Conservation (phyloP, 2,329 filamentous ascomycete genomes). For the Fusarium anthophilum region DNA sequence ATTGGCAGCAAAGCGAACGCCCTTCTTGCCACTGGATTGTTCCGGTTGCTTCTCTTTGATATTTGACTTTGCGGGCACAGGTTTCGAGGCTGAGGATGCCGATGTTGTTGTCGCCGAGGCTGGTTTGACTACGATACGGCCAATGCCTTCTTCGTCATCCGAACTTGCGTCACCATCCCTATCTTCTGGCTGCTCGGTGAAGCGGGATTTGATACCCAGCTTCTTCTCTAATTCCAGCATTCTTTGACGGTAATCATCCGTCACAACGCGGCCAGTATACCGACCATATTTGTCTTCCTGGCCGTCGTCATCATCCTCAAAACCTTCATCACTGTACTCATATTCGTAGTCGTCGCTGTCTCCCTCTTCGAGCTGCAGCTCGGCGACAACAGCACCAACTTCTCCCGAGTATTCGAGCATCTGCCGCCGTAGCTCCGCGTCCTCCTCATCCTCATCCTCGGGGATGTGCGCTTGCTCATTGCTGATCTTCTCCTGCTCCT, state of each 20-base stretch:
- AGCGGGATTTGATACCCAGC: constrained; percentile 67
- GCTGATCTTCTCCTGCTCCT: constrained; percentile 61
- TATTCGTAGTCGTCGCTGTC: constrained; percentile 65
- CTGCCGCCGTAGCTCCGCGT: constrained; percentile 80
- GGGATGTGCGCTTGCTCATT: constrained; percentile 66
- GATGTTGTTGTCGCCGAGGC: constrained; percentile 10
- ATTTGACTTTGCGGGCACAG: constrained; percentile 46
- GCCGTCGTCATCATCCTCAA: constrained; percentile 62
- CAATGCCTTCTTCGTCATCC: constrained; percentile 62
- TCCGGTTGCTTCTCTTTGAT: constrained; percentile 44
- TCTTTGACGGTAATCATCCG: constrained; percentile 77
- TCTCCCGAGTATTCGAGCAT: constrained; percentile 95
- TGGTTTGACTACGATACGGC: constrained; percentile 62
- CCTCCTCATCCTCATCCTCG: constrained; percentile 79
- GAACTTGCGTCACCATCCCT: constrained; percentile 47
- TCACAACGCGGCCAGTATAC: constrained; percentile 72
- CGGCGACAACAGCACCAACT: constrained; percentile 90
- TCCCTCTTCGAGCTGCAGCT: constrained; percentile 83
- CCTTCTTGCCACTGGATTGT: constrained; percentile 63
- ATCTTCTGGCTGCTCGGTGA: constrained; percentile 58
- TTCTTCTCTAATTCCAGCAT: constrained; percentile 89
- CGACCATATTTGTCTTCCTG: constrained; percentile 74
- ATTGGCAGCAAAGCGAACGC: constrained; percentile 80
- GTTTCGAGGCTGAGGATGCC: constrained; percentile 33
- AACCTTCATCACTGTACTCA: constrained; percentile 62